Conservation (phyloP, 2,329 filamentous ascomycete species). For the Plenodomus biglobosus region DNA sequence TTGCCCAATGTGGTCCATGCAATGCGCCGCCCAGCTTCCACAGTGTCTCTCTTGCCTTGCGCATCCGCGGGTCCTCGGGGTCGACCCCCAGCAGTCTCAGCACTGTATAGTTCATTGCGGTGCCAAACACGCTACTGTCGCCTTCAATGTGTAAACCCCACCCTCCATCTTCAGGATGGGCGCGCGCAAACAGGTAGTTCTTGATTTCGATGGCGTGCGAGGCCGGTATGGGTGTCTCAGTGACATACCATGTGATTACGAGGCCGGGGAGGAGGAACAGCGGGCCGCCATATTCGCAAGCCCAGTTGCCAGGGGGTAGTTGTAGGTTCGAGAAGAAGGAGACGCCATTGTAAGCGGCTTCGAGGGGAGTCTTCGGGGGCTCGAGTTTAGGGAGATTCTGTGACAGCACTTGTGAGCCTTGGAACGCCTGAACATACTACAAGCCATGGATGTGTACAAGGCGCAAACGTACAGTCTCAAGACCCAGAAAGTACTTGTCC, state of each 20-base stretch:
- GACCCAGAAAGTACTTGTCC: slow-evolving; percentile 85
- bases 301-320: slow-evolving; percentile 88
- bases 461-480: slow-evolving; percentile 65
- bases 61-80: slow-evolving; percentile 80
- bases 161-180: slow-evolving; percentile 85
- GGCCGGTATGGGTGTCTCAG: slow-evolving; percentile 79
- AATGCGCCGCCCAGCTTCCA: slow-evolving; percentile 84
- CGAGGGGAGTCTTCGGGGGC: slow-evolving; percentile 69
- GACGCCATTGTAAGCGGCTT: slow-evolving; percentile 79
- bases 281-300: slow-evolving; percentile 93
- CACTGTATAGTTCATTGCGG: slow-evolving; percentile 79
- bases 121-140: slow-evolving; percentile 89
- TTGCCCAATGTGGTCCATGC: slow-evolving; percentile 90
- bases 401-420: neutral
- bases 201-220: slow-evolving; percentile 84
- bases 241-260: slow-evolving; percentile 84
- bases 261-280: slow-evolving; percentile 92
- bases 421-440: neutral
- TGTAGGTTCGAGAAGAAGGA: slow-evolving; percentile 89
- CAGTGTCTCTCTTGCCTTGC: slow-evolving; percentile 78
- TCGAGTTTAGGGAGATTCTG: slow-evolving; percentile 75
- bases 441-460: neutral
- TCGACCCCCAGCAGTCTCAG: slow-evolving; percentile 81
- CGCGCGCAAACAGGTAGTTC: slow-evolving; percentile 85
- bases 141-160: slow-evolving; percentile 97